Base-by-base conservation (phyloP, 805 yeast genomes). In the Myxozyma udenii region DNA sequence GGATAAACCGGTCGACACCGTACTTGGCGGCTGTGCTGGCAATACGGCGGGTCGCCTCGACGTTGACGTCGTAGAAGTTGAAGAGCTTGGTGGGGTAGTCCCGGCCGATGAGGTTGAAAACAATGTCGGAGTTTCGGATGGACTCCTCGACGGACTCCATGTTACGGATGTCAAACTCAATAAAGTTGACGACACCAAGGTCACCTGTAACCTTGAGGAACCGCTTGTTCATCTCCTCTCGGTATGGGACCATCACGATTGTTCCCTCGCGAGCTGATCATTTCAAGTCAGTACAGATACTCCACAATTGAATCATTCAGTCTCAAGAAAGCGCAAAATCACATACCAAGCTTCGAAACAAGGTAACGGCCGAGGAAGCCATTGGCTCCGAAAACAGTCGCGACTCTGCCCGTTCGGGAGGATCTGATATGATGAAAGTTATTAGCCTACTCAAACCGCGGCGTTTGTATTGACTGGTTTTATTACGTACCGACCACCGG, bases 341-440 rank as follows among this genome's bases (percentile, higher is more conserved):
- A 37, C 57, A 18, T 32, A 50, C 55, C 60, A 61, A 87, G 74
- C 64, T 83, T 84, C 32, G 90, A 73, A 18, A 80, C 77, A 55
- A 87, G 68, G 60, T 84, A 78, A 44, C 87, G 78, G 42, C 95
- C 95, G 53, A 87, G 71, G 67, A 84, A 82, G 1, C 95, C 95
- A 42, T 83, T 73, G 33, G 84, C 86, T 7, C 95, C 95, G 65
- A 87, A 87, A 2, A 87, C 93, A 1, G 95, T 85, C 21, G 90
- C 95, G 2, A 90, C 85, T 70, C 81, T 85, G 2, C 95, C 95
- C 6, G 91, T 83, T 73, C 95, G 78, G 25, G 95, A 85, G 3
- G 91, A 84, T 52, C 57, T 53, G 25, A 7, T 14, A 7, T 14
- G 19, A 22, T 25, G 32, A 26, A 11, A 41, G 4, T 26, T 16